Percentiles rank a stretch among this genome's conserved stretches.
Evolutionary conservation across 768 basidiomycete species (phyloP).

Genomic region (Goffeauzyma gilvescens): DNA sequence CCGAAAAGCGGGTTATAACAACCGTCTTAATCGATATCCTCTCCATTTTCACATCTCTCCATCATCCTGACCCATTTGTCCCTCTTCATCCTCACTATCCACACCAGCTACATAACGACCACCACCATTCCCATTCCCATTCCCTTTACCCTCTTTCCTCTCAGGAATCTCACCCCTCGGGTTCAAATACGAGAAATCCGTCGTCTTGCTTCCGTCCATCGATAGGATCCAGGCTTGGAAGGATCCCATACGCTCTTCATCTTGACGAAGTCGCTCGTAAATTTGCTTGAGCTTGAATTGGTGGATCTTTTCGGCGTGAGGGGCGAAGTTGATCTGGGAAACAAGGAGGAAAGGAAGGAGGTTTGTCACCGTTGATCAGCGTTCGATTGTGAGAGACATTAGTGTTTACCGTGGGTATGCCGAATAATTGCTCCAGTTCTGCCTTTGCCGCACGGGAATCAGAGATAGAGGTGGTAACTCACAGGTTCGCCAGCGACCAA

Average conservation of each 20-base stretch:
- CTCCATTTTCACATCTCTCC: conserved; percentile 12
- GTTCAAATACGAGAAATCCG: conserved; percentile 32
- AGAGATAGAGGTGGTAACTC: too few relatives aligned
- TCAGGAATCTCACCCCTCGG: conserved; percentile 47
- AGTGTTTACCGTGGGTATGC: too few relatives aligned
- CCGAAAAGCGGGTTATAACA: too few relatives aligned
- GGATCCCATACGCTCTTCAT: conserved; percentile 63
- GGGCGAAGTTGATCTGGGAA: conserved; percentile 50
- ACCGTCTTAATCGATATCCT: too few relatives aligned
- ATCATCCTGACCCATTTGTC: conserved; percentile 36
- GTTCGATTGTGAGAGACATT: too few relatives aligned
- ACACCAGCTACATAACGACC: conserved; percentile 7
- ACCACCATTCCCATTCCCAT: conserved; percentile 2
- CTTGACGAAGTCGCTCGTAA: conserved; percentile 64
- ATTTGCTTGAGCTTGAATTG: conserved; percentile 70
- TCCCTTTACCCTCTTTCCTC: conserved; percentile 4
- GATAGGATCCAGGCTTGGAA: conserved; percentile 34
- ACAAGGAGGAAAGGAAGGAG: too few relatives aligned
- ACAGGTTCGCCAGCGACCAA: conserved; percentile 35
- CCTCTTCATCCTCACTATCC: conserved; percentile 31
- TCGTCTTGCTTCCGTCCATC: conserved; percentile 38
- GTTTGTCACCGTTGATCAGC: too few relatives aligned
- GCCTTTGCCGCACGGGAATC: too few relatives aligned
- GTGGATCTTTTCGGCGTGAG: conserved; percentile 48
- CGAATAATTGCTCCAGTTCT: too few relatives aligned